A percentile compares a stretch with the other conserved stretches of the same genome.
These are phyloP conservation scores for Yamadazyma philogaea DNA, from an alignment of 805 yeast genomes.

Conservation along the genomic window DNA sequence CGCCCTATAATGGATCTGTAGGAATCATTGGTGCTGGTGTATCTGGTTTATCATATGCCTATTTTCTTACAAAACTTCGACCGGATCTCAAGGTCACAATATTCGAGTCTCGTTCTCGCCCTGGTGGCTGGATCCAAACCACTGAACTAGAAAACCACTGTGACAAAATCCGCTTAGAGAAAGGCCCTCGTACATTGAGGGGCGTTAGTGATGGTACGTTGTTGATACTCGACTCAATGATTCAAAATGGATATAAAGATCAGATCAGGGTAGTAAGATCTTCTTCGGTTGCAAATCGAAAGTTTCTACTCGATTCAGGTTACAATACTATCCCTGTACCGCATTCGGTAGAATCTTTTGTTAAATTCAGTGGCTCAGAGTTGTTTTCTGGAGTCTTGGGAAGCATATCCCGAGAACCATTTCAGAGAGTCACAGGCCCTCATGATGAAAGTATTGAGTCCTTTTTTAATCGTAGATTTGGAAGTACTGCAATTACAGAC, in stretches of 20 bases:
- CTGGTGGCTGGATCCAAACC: constrained; percentile 82
- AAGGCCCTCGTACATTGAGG: constrained; percentile 88
- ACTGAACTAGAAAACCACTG: constrained; percentile 28
- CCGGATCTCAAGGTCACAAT: constrained; percentile 71
- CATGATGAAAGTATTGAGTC: constrained; percentile 70
- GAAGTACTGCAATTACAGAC: constrained; percentile 43
- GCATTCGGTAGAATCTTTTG: constrained; percentile 29
- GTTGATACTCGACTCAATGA: constrained; percentile 59
- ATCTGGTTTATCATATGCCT: constrained; percentile 75
- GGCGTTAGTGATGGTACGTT: constrained; percentile 80
- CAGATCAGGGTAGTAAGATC: constrained; percentile 58
- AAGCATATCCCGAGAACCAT: constrained; percentile 53
- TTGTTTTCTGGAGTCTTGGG: constrained; percentile 42
- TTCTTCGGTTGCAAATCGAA: constrained; percentile 63
- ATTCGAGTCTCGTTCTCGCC: constrained; percentile 50
- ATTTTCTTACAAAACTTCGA: constrained; percentile 63
- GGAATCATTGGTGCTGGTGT: constrained; percentile 88
- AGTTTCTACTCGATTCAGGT: constrained; percentile 54
- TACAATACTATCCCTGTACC: constrained; percentile 56
- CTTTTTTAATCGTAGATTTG: constrained; percentile 70
- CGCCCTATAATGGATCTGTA: constrained; percentile 41
- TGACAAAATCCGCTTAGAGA: constrained; percentile 51
- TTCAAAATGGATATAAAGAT: constrained; percentile 44
- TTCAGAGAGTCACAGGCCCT: constrained; percentile 22
- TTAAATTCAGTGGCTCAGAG: constrained; percentile 31